These are phyloP conservation scores for Stromatinia cepivora DNA, from an alignment of 2,329 filamentous ascomycete species.

Conservation along the genomic window DNA sequence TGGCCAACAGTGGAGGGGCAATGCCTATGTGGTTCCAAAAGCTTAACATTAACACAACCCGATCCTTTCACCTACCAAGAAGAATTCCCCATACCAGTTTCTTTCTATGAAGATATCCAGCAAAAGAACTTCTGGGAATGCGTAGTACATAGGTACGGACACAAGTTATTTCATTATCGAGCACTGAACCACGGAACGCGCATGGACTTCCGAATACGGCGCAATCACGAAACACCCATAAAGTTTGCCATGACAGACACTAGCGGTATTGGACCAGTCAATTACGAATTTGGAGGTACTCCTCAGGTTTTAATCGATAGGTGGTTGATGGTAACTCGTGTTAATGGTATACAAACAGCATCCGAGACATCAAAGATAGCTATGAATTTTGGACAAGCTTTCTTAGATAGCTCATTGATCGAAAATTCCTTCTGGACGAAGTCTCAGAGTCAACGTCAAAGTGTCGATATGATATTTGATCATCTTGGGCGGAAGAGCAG, in stretches of 20 bases:
- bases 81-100: constrained; percentile 26
- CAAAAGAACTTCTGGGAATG: constrained; percentile 32
- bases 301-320: not conserved
- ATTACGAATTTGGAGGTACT: not conserved
- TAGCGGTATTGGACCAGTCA: not conserved
- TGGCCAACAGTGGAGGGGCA: constrained; percentile 21
- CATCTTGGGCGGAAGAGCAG: not conserved
- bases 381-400: not conserved
- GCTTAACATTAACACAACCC: constrained; percentile 23
- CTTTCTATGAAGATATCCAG: constrained; percentile 31
- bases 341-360: not conserved
- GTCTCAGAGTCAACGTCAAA: not conserved
- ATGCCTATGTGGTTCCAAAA: not conserved
- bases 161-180: constrained; percentile 26
- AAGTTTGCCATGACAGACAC: not conserved
- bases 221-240: not conserved
- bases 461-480: not conserved
- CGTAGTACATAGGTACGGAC: constrained; percentile 26
- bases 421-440: constrained; percentile 12
- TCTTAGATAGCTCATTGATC: not conserved
- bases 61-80: constrained; percentile 16
- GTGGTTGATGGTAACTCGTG: not conserved
- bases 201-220: not conserved
- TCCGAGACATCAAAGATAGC: not conserved
- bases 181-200: constrained; percentile 16